A percentile compares a stretch with the other conserved stretches of the same genome.
phyloP scores from a whole-genome alignment of 1,139 yeast species.

The Barnettozyma hawaiiensis region DNA sequence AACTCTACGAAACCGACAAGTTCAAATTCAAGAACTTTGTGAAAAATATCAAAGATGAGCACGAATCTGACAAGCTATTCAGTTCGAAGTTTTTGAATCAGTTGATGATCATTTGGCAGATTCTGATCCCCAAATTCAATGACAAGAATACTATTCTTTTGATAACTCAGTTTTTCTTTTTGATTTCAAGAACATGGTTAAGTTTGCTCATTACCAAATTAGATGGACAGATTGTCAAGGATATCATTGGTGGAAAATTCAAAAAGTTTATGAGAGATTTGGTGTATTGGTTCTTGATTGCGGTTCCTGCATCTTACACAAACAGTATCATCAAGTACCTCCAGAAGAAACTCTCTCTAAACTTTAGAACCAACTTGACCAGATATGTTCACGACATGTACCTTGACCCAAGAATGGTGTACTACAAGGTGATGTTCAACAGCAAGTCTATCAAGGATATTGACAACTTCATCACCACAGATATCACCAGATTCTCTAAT shows the following conservation, averaged over 20 bases:
- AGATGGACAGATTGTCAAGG: constrained; percentile 90
- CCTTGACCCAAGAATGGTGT: constrained; percentile 73
- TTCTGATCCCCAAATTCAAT: constrained; percentile 68
- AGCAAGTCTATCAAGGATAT: constrained; percentile 39
- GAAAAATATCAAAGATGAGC: constrained; percentile 23
- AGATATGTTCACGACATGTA: constrained; percentile 89
- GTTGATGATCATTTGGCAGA: constrained; percentile 71
- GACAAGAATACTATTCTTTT: constrained; percentile 66
- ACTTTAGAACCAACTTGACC: constrained; percentile 78
- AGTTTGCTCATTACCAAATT: constrained; percentile 80
- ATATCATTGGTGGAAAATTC: constrained; percentile 79
- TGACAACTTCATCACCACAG: constrained; percentile 78
- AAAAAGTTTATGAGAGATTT: constrained; percentile 71
- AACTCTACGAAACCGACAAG: constrained; percentile 35
- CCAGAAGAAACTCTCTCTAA: constrained; percentile 71
- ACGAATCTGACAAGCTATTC: constrained; percentile 34
- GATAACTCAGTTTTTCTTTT: constrained; percentile 66
- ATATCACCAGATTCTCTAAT: constrained; percentile 75
- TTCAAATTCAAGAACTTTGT: constrained; percentile 33
- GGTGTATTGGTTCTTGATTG: constrained; percentile 81
- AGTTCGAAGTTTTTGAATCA: constrained; percentile 71
- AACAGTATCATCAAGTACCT: constrained; percentile 85
- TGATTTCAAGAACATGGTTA: constrained; percentile 80
- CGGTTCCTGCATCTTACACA: constrained; percentile 90
- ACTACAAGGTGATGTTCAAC: constrained; percentile 60